Evolutionary conservation across 108 stramenopile species (phyloP).

Genomic region (Craspedostauros australis): DNA sequence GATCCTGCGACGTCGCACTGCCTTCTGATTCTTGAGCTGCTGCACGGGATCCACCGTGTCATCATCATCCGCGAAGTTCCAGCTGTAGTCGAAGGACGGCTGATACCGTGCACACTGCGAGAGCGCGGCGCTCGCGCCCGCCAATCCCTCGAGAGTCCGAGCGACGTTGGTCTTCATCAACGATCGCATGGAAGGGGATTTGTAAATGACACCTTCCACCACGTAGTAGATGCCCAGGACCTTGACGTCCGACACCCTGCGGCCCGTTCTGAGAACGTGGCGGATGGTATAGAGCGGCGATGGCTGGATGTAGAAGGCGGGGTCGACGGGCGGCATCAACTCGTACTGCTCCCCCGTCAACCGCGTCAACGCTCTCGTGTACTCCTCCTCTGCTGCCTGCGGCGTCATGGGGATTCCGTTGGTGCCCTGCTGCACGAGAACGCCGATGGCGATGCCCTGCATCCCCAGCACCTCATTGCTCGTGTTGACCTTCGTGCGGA

Average conservation of each 20-base stretch:
- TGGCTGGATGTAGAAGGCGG: conserved; percentile 41
- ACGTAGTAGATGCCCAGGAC: conserved; percentile 80
- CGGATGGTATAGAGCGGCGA: conserved; percentile 75
- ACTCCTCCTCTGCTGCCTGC: conserved; percentile 75
- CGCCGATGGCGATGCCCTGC: conserved; percentile 73
- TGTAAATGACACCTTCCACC: conserved; percentile 84
- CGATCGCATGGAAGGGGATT: conserved; percentile 64
- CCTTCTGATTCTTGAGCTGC: conserved; percentile 44
- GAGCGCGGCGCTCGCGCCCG: conserved; percentile 56
- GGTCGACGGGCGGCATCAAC: conserved; percentile 55
- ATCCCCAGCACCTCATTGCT: conserved; percentile 77
- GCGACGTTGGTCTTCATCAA: conserved; percentile 77
- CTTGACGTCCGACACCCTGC: conserved; percentile 44
- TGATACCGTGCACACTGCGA: conserved; percentile 68
- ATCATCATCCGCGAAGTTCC: conserved; percentile 57
- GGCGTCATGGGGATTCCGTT: conserved; percentile 59
- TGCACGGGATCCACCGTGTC: conserved; percentile 40
- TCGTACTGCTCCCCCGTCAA: conserved; percentile 84
- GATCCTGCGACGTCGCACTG: conserved; percentile 49
- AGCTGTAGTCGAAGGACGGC: conserved; percentile 73
- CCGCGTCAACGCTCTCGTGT: conserved; percentile 34
- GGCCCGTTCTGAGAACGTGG: conserved; percentile 61
- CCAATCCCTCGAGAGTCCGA: conserved; percentile 56
- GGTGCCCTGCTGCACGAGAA: conserved; percentile 59
- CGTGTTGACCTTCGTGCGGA: conserved; percentile 69